These are phyloP conservation scores for Malania oleifera DNA, from an alignment of 164 flowering plant species.

Conservation along the genomic window DNA sequence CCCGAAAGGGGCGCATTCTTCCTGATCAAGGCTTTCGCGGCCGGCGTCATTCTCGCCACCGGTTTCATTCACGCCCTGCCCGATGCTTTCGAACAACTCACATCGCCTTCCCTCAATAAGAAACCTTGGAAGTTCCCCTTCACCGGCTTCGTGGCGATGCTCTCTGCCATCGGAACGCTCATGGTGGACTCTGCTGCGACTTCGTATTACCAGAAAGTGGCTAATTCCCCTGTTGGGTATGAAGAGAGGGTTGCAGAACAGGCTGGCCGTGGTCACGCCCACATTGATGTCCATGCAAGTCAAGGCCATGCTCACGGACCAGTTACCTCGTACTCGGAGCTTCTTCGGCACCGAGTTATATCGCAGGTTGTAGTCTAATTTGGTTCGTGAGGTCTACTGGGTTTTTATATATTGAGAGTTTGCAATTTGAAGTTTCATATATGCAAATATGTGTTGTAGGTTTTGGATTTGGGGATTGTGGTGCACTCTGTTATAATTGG, in stretches of 20 bases:
- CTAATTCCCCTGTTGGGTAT: too few species aligned
- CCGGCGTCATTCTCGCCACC: constrained; percentile 42
- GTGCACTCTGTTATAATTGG: constrained; percentile 43
- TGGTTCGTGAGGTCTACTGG: too few species aligned
- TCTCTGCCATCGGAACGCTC: constrained; percentile 38
- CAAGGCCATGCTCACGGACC: constrained; percentile 14
- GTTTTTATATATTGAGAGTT: too few species aligned
- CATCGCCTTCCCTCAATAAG: constrained; percentile 33
- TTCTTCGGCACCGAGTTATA: too few species aligned
- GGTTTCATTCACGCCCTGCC: constrained; percentile 54
- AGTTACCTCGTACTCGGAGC: neutral
- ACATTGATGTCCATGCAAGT: constrained; percentile 13
- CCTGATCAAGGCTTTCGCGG: constrained; percentile 36
- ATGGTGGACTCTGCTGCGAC: constrained; percentile 56
- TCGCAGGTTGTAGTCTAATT: too few species aligned
- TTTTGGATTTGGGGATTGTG: constrained; percentile 38
- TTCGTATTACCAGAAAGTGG: too few species aligned
- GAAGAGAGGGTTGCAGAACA: too few species aligned
- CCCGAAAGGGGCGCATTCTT: constrained; percentile 35
- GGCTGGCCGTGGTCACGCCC: constrained; percentile 11
- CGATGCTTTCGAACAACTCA: constrained; percentile 44
- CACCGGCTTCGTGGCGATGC: constrained; percentile 49
- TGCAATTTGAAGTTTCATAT: too few species aligned
- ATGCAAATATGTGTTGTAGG: constrained; percentile 21
- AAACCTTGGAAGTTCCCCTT: constrained; percentile 60